Evolutionary conservation across 805 yeast species (phyloP).

Genomic region (Starmerella stigmatis): DNA sequence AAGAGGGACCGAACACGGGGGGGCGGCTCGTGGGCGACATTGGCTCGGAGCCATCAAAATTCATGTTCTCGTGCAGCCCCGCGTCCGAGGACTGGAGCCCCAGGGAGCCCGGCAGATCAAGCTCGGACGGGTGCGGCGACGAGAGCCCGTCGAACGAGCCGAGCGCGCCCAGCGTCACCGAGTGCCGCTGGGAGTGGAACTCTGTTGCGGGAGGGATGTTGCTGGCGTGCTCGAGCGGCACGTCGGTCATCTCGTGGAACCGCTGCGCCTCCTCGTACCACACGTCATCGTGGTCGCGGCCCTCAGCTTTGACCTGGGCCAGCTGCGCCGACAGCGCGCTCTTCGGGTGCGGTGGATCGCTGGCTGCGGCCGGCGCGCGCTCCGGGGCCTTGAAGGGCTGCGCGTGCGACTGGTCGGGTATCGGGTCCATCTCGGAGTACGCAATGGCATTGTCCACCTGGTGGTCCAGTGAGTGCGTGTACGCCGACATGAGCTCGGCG

Average conservation of each 20-base stretch:
- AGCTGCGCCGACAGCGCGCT: conserved; percentile 21
- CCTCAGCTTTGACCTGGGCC: conserved; percentile 15
- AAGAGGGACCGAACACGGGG: conserved; percentile 8
- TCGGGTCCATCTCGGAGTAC: background rate
- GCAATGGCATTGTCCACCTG: background rate
- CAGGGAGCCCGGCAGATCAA: background rate
- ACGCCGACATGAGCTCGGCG: conserved; percentile 8
- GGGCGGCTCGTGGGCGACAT: conserved; percentile 19
- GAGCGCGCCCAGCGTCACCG: background rate
- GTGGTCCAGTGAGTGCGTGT: conserved; percentile 4
- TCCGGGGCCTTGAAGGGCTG: background rate
- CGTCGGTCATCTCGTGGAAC: background rate
- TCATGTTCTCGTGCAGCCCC: conserved; percentile 2
- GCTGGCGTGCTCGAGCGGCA: no score
- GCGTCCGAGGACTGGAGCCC: background rate
- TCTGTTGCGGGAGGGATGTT: background rate
- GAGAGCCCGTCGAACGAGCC: conserved; percentile 6
- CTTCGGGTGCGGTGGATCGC: conserved; percentile 9
- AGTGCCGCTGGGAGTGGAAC: background rate
- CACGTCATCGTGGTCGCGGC: background rate
- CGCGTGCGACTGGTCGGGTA: background rate
- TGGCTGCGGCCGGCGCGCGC: background rate
- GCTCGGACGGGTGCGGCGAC: conserved; percentile 1
- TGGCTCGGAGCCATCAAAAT: conserved; percentile 16
- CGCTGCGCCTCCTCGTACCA: background rate